Percentiles rank a stretch among this genome's conserved stretches.
phyloP scores from a whole-genome alignment of 805 yeast genomes.

The Alloascoidea hylecoeti region DNA sequence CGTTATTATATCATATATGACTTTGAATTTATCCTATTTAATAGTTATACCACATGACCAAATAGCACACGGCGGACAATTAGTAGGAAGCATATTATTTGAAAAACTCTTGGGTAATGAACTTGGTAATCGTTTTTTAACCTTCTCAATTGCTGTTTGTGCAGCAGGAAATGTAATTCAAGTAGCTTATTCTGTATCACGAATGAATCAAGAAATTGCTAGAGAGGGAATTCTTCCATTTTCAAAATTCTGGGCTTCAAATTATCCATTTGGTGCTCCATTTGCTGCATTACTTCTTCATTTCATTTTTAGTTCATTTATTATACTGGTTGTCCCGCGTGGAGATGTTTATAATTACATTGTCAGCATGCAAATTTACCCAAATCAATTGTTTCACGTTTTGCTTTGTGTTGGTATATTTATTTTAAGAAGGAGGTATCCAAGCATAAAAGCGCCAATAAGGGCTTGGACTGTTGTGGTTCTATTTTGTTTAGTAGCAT shows the following conservation, averaged over 20 bases:
- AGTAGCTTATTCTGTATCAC: slow-evolving; percentile 29
- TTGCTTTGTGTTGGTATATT: slow-evolving; percentile 44
- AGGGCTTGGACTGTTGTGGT: slow-evolving; percentile 19
- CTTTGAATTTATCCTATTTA: slow-evolving; percentile 29
- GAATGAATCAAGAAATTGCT: slow-evolving; percentile 32
- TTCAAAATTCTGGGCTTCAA: slow-evolving; percentile 26
- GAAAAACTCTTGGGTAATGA: slow-evolving; percentile 27
- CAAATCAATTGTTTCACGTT: slow-evolving; percentile 31
- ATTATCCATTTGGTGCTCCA: slow-evolving; percentile 32
- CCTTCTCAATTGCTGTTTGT: slow-evolving; percentile 28
- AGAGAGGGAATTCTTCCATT: slow-evolving; percentile 33
- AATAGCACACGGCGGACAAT: slow-evolving; percentile 22
- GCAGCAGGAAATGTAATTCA: slow-evolving; percentile 36
- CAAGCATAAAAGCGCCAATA: slow-evolving; percentile 34
- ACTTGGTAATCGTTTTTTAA: slow-evolving; percentile 25
- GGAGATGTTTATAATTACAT: slow-evolving; percentile 25
- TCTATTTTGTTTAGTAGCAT: slow-evolving; percentile 4
- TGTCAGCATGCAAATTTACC: slow-evolving; percentile 31
- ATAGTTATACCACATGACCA: slow-evolving; percentile 28
- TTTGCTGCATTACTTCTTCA: slow-evolving; percentile 22
- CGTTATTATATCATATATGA: slow-evolving; percentile 23
- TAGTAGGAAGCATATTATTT: slow-evolving; percentile 30
- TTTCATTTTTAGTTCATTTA: not conserved
- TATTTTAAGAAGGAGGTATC: slow-evolving; percentile 33
- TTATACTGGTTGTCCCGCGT: slow-evolving; percentile 2